phyloP scores from a whole-genome alignment of 164 flowering plant species.

The Brasenia schreberi region DNA sequence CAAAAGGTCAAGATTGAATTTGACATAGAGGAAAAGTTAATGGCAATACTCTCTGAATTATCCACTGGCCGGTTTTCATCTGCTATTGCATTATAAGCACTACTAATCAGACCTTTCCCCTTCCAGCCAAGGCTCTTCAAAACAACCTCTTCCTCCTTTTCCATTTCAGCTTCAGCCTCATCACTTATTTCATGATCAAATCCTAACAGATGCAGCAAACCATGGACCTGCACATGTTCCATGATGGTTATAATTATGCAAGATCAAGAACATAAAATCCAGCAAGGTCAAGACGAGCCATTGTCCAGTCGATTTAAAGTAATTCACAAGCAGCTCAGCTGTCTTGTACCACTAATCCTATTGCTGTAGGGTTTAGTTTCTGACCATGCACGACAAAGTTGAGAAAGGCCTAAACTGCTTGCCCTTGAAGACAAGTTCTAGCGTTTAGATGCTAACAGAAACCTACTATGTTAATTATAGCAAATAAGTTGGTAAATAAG shows the following conservation, averaged over 20 bases:
- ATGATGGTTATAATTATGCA: background rate
- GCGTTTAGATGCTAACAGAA: too few species aligned
- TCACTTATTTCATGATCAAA: constrained; percentile 95
- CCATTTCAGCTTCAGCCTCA: constrained; percentile 90
- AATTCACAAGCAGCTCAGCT: too few species aligned
- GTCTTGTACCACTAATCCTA: too few species aligned
- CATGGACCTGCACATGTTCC: constrained; percentile 55
- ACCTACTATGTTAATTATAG: too few species aligned
- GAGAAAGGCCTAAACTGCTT: too few species aligned
- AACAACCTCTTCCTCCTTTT: constrained; percentile 69
- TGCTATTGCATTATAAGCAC: constrained; percentile 48
- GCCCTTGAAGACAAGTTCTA: too few species aligned
- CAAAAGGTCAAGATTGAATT: background rate
- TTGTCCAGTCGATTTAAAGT: too few species aligned
- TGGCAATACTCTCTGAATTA: constrained; percentile 39
- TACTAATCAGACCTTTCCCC: constrained; percentile 78
- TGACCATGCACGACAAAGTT: too few species aligned
- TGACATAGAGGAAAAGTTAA: constrained; percentile 1
- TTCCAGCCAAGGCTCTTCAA: constrained; percentile 79
- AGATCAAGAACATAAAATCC: background rate
- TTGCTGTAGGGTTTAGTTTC: too few species aligned
- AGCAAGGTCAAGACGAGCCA: too few species aligned
- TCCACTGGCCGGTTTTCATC: constrained; percentile 23
- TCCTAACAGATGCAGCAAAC: constrained; percentile 83
- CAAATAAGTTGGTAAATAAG: too few species aligned